Percentiles rank a stretch among this genome's conserved stretches.
phyloP scores from a whole-genome alignment of 345 rosid genomes.

The Brassica juncea region DNA sequence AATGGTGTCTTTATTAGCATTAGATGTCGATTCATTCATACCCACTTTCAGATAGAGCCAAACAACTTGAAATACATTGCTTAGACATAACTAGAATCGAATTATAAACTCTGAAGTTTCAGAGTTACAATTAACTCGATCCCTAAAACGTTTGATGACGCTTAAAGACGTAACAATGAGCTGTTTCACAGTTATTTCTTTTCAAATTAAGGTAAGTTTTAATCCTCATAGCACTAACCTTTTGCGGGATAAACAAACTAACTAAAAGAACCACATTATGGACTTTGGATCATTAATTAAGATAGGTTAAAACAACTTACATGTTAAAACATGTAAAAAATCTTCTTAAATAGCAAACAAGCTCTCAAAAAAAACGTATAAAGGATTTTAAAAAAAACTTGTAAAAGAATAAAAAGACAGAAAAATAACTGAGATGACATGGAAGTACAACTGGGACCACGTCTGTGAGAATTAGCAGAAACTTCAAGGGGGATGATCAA shows the following conservation, averaged over 20 bases:
- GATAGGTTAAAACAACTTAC: too few species aligned
- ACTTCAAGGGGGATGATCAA: conserved; percentile 22
- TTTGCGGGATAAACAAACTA: not conserved
- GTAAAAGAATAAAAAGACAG: not conserved
- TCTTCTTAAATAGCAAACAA: too few species aligned
- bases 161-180: not conserved
- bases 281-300: too few species aligned
- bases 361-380: too few species aligned
- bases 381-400: not conserved
- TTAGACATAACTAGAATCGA: not conserved
- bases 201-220: not conserved
- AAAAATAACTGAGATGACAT: conserved; percentile 20
- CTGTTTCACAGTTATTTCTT: not conserved
- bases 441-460: conserved; percentile 39
- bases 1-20: not conserved
- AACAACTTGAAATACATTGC: not conserved
- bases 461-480: conserved; percentile 26
- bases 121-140: not conserved
- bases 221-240: not conserved
- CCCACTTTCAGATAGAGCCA: not conserved
- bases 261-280: not conserved
- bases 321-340: too few species aligned
- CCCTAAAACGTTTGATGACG: not conserved
- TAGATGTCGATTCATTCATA: not conserved
- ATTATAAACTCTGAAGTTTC: too few species aligned